Conservation (phyloP, 495 filamentous ascomycete genomes). For the Podospora comata region DNA sequence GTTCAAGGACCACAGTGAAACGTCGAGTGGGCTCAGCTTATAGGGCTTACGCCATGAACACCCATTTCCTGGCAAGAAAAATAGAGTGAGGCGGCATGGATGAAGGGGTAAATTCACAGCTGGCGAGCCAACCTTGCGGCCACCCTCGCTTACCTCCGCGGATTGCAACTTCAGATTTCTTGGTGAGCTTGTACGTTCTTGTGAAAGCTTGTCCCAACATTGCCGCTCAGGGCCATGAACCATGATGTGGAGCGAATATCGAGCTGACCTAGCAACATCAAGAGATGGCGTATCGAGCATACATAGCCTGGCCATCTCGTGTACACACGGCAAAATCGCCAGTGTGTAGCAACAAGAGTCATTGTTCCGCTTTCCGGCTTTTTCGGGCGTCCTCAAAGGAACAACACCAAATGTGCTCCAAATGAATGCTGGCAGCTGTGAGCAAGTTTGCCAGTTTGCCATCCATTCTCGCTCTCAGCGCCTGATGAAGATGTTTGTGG, state of each 20-base stretch:
- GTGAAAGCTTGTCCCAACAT: neutral
- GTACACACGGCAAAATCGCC: no score
- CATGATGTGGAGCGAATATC: no score
- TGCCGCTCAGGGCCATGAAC: no score
- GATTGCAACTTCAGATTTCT: neutral
- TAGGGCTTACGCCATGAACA: slow-evolving; percentile 32
- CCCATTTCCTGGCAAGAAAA: slow-evolving; percentile 18
- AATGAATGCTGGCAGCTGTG: neutral
- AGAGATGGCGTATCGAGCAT: no score
- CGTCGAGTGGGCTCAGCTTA: slow-evolving; percentile 23
- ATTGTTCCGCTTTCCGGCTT: no score
- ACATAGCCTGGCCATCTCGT: no score
- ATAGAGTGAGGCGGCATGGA: slow-evolving; percentile 28
- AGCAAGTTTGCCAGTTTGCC: neutral
- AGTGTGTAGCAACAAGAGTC: no score
- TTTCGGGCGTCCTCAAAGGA: no score
- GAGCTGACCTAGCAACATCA: no score
- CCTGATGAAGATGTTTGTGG: neutral
- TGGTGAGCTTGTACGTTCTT: slow-evolving; percentile 1
- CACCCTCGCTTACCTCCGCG: neutral
- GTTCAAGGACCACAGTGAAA: slow-evolving; percentile 13
- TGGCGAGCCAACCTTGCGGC: slow-evolving; percentile 14
- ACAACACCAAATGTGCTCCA: no score
- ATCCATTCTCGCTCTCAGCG: neutral
- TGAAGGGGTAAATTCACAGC: slow-evolving; percentile 32